Conservation (phyloP, 148 eudicot species). For the Silene conica region DNA sequence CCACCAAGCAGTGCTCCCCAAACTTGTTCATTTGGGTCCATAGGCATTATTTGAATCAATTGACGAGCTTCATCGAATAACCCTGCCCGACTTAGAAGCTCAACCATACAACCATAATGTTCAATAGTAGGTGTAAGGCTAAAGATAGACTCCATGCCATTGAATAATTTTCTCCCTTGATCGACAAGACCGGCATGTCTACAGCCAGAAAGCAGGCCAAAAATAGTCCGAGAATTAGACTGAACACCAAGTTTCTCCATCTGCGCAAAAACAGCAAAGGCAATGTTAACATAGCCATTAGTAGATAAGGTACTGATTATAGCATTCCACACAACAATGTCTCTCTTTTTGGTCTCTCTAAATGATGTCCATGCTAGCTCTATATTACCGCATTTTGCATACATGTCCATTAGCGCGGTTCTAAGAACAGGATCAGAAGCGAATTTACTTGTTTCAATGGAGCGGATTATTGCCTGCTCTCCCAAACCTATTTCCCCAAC, state of each 20-base stretch:
- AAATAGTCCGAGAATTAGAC: constrained; percentile 45
- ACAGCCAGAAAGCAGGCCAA: constrained; percentile 56
- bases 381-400: constrained; percentile 56
- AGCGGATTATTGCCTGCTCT: constrained; percentile 30
- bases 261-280: constrained; percentile 46
- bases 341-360: constrained; percentile 44
- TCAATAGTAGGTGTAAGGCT: constrained; percentile 39
- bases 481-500: constrained; percentile 50
- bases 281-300: constrained; percentile 38
- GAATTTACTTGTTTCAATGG: constrained; percentile 31
- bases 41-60: constrained; percentile 41
- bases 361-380: constrained; percentile 45
- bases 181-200: constrained; percentile 54
- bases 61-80: constrained; percentile 42
- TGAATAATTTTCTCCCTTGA: constrained; percentile 40
- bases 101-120: constrained; percentile 65
- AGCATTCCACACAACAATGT: constrained; percentile 51
- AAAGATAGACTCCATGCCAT: constrained; percentile 31
- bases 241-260: constrained; percentile 39
- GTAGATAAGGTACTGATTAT: constrained; percentile 43
- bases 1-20: constrained; percentile 61
- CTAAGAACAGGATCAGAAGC: constrained; percentile 37
- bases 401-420: constrained; percentile 61
- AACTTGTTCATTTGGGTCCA: constrained; percentile 46
- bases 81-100: constrained; percentile 62